Evolutionary conservation across 352 stramenopile species (phyloP).

Genomic region (Pythium pectinolyticum): DNA sequence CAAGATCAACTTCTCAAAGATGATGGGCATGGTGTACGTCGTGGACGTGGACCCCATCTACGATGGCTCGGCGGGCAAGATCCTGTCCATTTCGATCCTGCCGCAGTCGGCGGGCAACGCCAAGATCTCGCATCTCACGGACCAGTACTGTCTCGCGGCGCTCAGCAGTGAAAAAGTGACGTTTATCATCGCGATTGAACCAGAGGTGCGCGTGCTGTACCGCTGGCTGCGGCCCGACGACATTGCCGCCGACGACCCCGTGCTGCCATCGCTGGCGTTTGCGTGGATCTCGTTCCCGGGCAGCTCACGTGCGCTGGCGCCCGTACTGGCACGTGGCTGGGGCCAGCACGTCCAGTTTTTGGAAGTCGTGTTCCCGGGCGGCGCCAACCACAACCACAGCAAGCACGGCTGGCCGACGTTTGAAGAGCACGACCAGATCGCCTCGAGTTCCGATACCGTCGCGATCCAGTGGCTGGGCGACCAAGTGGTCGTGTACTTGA

Average conservation of each 20-base stretch:
- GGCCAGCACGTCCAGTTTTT: conserved; percentile 94
- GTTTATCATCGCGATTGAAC: conserved; percentile 95
- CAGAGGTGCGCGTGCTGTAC: conserved; percentile 93
- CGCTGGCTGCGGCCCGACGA: conserved; percentile 88
- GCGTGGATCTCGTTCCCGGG: conserved; percentile 90
- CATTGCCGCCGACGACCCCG: conserved; percentile 66
- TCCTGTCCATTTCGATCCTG: conserved; percentile 79
- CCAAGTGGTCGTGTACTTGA: conserved; percentile 94
- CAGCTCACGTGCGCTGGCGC: conserved; percentile 79
- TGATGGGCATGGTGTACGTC: conserved; percentile 94
- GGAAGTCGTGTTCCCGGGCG: conserved; percentile 79
- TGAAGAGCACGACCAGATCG: conserved; percentile 92
- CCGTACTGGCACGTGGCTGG: conserved; percentile 92
- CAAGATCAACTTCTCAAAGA: conserved; percentile 93
- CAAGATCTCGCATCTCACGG: conserved; percentile 84
- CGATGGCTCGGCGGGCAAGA: conserved; percentile 91
- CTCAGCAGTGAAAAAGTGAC: conserved; percentile 91
- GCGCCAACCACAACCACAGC: conserved; percentile 67
- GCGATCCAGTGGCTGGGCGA: conserved; percentile 96
- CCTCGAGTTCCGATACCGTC: conserved; percentile 87
- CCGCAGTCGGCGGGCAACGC: conserved; percentile 77
- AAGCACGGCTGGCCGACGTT: conserved; percentile 94
- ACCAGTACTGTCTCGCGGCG: conserved; percentile 82
- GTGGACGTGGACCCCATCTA: conserved; percentile 94
- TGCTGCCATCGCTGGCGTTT: conserved; percentile 94